phyloP scores from a whole-genome alignment of 139 green algal genomes.

The Asterochloris sp. region DNA sequence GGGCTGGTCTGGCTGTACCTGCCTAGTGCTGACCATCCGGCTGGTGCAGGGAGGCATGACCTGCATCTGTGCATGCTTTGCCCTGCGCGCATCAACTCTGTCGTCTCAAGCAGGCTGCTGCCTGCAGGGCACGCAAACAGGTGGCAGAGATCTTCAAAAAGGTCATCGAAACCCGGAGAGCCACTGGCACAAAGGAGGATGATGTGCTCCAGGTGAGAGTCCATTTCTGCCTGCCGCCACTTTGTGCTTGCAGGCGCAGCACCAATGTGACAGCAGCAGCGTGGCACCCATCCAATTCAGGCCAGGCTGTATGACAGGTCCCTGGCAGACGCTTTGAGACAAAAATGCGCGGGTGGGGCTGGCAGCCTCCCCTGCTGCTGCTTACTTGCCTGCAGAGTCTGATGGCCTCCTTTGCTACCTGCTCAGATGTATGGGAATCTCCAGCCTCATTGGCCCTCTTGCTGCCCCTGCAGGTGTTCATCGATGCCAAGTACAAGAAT shows the following conservation, averaged over 20 bases:
- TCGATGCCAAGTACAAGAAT: slow-evolving; percentile 84
- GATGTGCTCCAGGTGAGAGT: slow-evolving; percentile 84
- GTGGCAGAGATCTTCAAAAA: slow-evolving; percentile 79
- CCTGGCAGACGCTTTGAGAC: no score
- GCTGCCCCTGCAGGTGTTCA: slow-evolving; percentile 73
- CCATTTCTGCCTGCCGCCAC: no score
- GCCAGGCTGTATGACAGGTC: no score
- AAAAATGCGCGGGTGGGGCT: no score
- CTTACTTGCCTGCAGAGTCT: no score
- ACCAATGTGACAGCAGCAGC: no score
- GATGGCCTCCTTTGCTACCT: no score
- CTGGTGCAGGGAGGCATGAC: not conserved
- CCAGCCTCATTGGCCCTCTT: no score
- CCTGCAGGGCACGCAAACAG: slow-evolving; percentile 50
- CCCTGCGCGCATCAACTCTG: not conserved
- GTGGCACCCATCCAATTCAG: no score
- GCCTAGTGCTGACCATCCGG: not conserved
- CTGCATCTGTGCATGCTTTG: not conserved
- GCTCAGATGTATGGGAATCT: no score
- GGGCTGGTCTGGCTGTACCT: not conserved
- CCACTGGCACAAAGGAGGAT: slow-evolving; percentile 60
- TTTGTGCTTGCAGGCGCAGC: no score
- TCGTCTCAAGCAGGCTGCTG: not conserved
- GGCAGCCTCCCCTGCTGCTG: no score
- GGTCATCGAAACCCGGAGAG: slow-evolving; percentile 76